Percentiles rank a stretch among this genome's conserved stretches.
Evolutionary conservation across 2,329 filamentous ascomycete species (phyloP).

Genomic region (Cladosporium sp.): DNA sequence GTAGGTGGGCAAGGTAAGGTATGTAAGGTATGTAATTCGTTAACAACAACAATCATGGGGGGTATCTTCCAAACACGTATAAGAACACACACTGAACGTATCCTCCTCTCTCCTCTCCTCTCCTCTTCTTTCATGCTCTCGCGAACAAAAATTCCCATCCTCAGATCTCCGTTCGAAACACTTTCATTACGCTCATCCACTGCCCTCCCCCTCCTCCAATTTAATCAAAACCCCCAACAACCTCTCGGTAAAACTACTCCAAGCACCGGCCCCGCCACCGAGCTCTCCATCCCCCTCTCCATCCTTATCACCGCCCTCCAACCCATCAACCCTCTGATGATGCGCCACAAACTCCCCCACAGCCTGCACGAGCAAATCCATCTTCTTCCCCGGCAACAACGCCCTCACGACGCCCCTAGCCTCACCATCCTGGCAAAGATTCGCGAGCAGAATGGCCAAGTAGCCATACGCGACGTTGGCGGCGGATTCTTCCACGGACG

Average conservation of each 20-base stretch:
- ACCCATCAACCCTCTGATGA: conserved; percentile 54
- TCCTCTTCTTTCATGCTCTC: too few species aligned
- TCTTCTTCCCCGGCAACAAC: conserved; percentile 42
- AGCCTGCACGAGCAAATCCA: conserved; percentile 50
- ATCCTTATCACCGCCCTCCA: conserved; percentile 45
- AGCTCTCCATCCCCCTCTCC: too few species aligned
- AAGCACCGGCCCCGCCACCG: conserved; percentile 44
- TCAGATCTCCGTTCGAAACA: neutral
- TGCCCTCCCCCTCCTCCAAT: conserved; percentile 17
- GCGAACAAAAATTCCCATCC: too few species aligned
- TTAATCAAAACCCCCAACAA: conserved; percentile 48
- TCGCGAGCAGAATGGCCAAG: conserved; percentile 76
- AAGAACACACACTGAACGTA: too few species aligned
- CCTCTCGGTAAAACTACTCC: conserved; percentile 49
- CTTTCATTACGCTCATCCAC: neutral
- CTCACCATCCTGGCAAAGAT: conserved; percentile 59
- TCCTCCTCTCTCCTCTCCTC: too few species aligned
- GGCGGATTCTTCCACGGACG: conserved; percentile 65
- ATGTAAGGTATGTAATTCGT: too few species aligned
- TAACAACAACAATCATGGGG: too few species aligned
- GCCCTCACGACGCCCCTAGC: conserved; percentile 33
- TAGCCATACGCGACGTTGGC: conserved; percentile 83
- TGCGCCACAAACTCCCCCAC: conserved; percentile 60
- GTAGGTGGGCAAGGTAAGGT: too few species aligned
- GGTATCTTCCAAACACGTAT: too few species aligned